Base-by-base conservation (phyloP, 305 asterid genomes). In the Solanum chacoense region DNA sequence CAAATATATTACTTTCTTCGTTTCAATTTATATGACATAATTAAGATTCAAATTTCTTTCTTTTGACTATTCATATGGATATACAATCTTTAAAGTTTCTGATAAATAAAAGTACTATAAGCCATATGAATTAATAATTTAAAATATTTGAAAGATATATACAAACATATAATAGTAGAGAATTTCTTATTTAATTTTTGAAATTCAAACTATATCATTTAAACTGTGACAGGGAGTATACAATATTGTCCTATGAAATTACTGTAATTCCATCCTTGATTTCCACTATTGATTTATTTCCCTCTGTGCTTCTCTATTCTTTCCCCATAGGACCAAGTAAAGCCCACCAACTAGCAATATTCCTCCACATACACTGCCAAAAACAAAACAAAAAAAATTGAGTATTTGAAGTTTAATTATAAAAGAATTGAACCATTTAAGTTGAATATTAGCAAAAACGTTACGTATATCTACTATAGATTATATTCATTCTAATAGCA, bases 271-370 rank as follows among this genome's bases (percentile, higher is more conserved):
- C 94, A 87, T 87, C 91, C 37, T 65, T 87, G 88, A 31, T 90
- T 67, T 63, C 26, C 28, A 63, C 71, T 22, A 22, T 55, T 18
- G 67, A 55, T 55, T 55, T 20, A 18, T 63, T 63, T 91, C 85
- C 7, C 36, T 80, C 78, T 90, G 35, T 16, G 90, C 87, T 89
- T 95, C 96, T 89, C 90, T 92, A 88, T 89, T 92, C 91, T 93
- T 94, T 63, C 96, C 98, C 98, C 98, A 95, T 35, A 94, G 87
- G 40, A 94, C 93, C 84, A 93, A 87, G 91, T 94, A 95, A 28
- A 95, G 87, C 3, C 97, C 98, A 40, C 87, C 94, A 22, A 92
- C 89, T 76, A 95, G 91, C 55, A 95, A 85, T n/a, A 94, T 45
- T 22, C 93, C 92, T 89, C 98, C 98, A 90, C 90, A 92, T 22